Evolutionary conservation across 257 asterid species (phyloP).

Genomic region (Thymus mandschuricus): DNA sequence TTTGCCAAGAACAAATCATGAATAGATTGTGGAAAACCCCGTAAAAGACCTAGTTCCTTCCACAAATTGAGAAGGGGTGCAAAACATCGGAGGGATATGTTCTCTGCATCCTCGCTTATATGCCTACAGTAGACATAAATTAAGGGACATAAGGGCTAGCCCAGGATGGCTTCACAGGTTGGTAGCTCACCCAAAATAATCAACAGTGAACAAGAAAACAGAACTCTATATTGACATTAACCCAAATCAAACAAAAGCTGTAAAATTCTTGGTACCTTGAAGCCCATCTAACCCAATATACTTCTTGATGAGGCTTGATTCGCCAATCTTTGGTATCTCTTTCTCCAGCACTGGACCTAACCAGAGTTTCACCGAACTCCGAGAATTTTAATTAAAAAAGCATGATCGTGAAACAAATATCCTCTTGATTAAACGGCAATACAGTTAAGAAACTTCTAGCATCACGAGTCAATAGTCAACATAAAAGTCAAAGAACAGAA

Average conservation of each 20-base stretch:
- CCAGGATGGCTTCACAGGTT: neutral
- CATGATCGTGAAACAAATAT: constrained; percentile 7
- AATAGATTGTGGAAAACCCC: neutral
- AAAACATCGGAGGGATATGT: neutral
- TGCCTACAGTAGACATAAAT: neutral
- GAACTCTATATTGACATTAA: neutral
- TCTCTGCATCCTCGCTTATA: neutral
- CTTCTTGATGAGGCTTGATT: neutral
- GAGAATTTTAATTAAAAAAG: neutral
- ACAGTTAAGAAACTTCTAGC: neutral
- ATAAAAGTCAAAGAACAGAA: constrained; percentile 23
- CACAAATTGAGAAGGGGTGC: neutral
- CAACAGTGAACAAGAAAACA: neutral
- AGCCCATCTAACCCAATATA: neutral
- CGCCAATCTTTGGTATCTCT: neutral
- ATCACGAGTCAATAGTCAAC: neutral
- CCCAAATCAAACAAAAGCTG: constrained; percentile 3
- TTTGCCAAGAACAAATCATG: neutral
- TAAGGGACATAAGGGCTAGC: neutral
- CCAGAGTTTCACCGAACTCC: neutral
- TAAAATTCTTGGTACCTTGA: neutral
- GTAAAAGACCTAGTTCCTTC: neutral
- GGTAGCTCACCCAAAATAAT: neutral
- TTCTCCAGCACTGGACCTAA: neutral
- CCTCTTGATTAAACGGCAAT: neutral